Conservation (phyloP, 148 eudicot species). For the Vaccinium vitisidaea region DNA sequence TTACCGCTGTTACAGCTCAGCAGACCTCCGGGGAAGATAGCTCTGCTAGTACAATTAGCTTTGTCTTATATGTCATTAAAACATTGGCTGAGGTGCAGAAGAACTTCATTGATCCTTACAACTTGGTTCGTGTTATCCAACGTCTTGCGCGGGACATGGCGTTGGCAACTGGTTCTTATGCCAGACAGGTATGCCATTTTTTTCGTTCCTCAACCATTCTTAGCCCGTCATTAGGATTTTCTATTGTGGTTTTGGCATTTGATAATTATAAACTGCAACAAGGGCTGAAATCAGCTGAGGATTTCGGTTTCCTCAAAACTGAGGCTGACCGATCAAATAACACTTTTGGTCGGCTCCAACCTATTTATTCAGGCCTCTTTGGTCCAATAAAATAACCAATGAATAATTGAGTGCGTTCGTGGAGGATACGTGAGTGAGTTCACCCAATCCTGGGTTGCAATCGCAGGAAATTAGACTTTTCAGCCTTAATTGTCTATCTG, state of each 20-base stretch:
- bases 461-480: background rate
- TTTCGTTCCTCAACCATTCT: background rate
- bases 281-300: background rate
- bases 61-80: conserved; percentile 80
- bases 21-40: conserved; percentile 83
- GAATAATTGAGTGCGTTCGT: background rate
- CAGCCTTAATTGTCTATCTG: background rate
- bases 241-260: conserved; percentile 4
- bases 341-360: background rate
- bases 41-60: conserved; percentile 79
- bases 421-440: background rate
- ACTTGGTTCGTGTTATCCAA: conserved; percentile 87
- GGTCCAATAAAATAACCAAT: background rate
- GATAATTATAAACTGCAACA: background rate
- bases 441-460: background rate
- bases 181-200: conserved; percentile 64
- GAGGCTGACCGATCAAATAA: background rate
- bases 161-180: conserved; percentile 51
- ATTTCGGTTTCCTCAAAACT: background rate
- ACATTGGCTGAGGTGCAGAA: conserved; percentile 85
- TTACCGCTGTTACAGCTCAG: conserved; percentile 66
- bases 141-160: conserved; percentile 95
- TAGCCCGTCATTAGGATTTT: background rate
- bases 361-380: background rate
- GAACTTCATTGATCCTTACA: conserved; percentile 63